phyloP scores from a whole-genome alignment of 257 asterid genomes.

The Penstemon newberryi region DNA sequence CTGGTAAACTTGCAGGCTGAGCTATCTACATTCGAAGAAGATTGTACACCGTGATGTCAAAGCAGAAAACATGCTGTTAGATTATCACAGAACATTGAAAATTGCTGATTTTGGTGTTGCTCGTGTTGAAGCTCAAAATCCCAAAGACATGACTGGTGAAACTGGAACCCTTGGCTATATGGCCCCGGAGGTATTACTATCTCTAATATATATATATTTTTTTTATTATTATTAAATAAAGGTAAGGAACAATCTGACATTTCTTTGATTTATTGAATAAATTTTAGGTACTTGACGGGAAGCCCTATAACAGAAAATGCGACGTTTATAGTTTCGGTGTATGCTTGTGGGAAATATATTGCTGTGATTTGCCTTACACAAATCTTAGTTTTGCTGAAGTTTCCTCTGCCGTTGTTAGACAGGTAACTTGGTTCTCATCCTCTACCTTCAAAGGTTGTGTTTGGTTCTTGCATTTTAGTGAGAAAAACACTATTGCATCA shows the following conservation, averaged over 20 bases:
- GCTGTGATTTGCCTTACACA: slow-evolving; percentile 86
- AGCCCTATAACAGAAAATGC: slow-evolving; percentile 92
- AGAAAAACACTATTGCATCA: too few species aligned
- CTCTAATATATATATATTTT: too few species aligned
- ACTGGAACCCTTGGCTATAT: slow-evolving; percentile 97
- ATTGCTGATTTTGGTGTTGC: slow-evolving; percentile 98
- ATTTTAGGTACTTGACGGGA: slow-evolving; percentile 83
- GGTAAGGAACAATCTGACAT: background rate
- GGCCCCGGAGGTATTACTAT: slow-evolving; percentile 86
- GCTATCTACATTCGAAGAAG: slow-evolving; percentile 86
- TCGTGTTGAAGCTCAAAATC: slow-evolving; percentile 97
- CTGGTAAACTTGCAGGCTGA: slow-evolving; percentile 47
- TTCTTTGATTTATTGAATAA: background rate
- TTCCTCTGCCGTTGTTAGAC: slow-evolving; percentile 92
- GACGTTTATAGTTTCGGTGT: slow-evolving; percentile 93
- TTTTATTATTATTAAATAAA: background rate
- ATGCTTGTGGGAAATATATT: slow-evolving; percentile 92
- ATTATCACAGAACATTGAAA: slow-evolving; percentile 54
- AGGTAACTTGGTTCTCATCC: slow-evolving; percentile 42
- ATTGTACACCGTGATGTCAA: slow-evolving; percentile 95
- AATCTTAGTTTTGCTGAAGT: slow-evolving; percentile 91
- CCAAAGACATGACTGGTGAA: slow-evolving; percentile 96
- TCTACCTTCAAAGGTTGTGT: too few species aligned
- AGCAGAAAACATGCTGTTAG: slow-evolving; percentile 92
- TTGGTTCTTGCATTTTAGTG: too few species aligned